phyloP scores from a whole-genome alignment of 2,329 filamentous ascomycete genomes.

The Neurospora sp. region DNA sequence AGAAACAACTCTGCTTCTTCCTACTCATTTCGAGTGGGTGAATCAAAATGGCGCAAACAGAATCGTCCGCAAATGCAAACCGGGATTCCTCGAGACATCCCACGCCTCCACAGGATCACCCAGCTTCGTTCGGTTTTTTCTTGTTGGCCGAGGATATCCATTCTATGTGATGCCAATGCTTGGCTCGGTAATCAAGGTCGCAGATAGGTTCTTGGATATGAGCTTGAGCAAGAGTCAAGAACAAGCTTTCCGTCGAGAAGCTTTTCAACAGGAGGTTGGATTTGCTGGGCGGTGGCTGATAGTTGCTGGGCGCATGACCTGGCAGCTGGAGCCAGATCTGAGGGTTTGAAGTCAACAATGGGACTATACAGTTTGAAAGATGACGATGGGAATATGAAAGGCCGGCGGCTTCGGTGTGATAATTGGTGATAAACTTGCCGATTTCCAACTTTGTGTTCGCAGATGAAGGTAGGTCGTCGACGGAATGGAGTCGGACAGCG shows the following conservation, averaged over 20 bases:
- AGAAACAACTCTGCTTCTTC: not conserved
- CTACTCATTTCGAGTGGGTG: not conserved
- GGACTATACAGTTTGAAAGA: not conserved
- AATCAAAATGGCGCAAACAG: not conserved
- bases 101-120: not conserved
- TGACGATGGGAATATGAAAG: not conserved
- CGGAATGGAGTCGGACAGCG: not conserved
- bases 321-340: not conserved
- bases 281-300: not conserved
- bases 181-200: not conserved
- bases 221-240: not conserved
- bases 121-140: not conserved
- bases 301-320: not conserved
- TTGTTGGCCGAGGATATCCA: not conserved
- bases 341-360: not conserved
- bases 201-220: not conserved
- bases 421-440: not conserved
- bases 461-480: not conserved
- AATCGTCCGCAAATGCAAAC: not conserved
- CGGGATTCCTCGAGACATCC: not conserved
- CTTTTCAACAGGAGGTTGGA: not conserved
- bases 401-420: not conserved
- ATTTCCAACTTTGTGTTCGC: not conserved
- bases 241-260: not conserved
- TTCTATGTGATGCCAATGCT: not conserved